phyloP scores from a whole-genome alignment of 257 asterid species.

The Gentiana dahurica region DNA sequence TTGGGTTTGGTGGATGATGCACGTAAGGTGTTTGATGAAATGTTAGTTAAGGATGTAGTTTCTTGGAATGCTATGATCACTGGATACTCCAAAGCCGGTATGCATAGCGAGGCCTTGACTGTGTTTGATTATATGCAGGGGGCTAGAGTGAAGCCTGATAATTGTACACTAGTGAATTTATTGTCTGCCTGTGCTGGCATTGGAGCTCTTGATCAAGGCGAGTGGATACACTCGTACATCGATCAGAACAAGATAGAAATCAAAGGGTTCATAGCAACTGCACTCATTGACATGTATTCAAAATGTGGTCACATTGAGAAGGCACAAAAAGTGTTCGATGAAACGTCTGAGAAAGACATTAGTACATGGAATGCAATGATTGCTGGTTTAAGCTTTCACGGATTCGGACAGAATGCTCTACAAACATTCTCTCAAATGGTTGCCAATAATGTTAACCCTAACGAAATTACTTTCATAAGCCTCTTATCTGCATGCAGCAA shows the following conservation, averaged over 20 bases:
- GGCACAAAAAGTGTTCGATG: constrained; percentile 10
- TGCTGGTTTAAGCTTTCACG: constrained; percentile 32
- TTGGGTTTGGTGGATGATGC: constrained; percentile 25
- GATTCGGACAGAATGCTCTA: constrained; percentile 20
- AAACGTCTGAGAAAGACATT: constrained; percentile 17
- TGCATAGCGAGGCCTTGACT: constrained; percentile 14
- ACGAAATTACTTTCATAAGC: constrained; percentile 26
- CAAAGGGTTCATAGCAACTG: constrained; percentile 26
- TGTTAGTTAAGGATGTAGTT: constrained; percentile 24
- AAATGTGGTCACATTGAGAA: constrained; percentile 34
- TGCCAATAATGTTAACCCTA: constrained; percentile 19
- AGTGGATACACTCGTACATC: constrained; percentile 26
- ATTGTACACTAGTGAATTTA: constrained; percentile 27
- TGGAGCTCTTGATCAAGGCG: constrained; percentile 26
- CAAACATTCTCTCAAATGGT: constrained; percentile 19
- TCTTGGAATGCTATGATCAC: constrained; percentile 32
- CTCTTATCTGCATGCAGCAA: constrained; percentile 34
- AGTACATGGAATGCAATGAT: constrained; percentile 39
- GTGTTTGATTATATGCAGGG: constrained; percentile 25
- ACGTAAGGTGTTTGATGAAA: constrained; percentile 24
- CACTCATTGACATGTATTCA: constrained; percentile 34
- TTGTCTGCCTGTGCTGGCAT: constrained; percentile 28
- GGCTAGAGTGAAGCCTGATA: constrained; percentile 21
- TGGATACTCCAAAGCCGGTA: constrained; percentile 21
- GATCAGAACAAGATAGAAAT: constrained; percentile 14